These are phyloP conservation scores for Cymbopogon citratus DNA, from an alignment of 176 grass and related monocot genomes.

Conservation along the genomic window DNA sequence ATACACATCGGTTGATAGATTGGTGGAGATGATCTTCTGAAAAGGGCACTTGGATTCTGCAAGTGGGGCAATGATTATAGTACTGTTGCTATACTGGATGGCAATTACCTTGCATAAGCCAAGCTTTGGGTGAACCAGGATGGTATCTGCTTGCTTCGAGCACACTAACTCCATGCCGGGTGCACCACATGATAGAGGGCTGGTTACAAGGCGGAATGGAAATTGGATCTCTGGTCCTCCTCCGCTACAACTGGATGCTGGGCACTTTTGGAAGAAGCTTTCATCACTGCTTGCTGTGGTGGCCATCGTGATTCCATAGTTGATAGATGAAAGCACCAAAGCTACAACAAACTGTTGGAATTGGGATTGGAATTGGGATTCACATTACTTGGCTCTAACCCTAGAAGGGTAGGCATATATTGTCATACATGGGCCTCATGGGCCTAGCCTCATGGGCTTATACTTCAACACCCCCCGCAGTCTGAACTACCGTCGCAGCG, in stretches of 20 bases:
- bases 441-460: no score
- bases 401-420: no score
- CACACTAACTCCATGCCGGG: conserved; percentile 49
- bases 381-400: no score
- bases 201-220: conserved; percentile 33
- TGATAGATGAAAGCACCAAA: conserved; percentile 6
- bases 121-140: conserved; percentile 34
- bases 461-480: no score
- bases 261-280: conserved; percentile 25
- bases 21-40: conserved; percentile 27
- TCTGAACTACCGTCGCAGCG: no score
- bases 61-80: conserved; percentile 7
- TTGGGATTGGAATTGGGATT: no score
- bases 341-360: neutral
- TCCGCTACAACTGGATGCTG: neutral
- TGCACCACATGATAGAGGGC: conserved; percentile 11
- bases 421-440: no score
- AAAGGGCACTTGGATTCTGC: conserved; percentile 30
- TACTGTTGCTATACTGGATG: neutral
- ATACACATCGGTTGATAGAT: conserved; percentile 29
- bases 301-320: neutral
- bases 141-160: conserved; percentile 12
- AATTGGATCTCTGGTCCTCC: conserved; percentile 29
- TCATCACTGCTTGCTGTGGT: conserved; percentile 9
- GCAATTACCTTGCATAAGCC: conserved; percentile 29